Conservation (phyloP, 2,329 filamentous ascomycete species). For the Trichoderma sp. region DNA sequence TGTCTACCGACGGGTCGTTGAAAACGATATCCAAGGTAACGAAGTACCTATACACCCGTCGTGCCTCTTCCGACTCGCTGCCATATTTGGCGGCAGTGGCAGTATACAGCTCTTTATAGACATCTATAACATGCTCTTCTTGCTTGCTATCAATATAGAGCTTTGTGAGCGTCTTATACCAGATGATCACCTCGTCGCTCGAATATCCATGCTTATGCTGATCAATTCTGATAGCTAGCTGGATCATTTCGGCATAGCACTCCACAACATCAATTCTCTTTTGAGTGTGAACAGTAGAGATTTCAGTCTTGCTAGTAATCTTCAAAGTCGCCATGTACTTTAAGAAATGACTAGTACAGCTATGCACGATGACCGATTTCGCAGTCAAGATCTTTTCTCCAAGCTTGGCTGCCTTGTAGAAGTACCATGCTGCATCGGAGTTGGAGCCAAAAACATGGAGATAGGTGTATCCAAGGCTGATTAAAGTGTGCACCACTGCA, state of each 20-base stretch:
- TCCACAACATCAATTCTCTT: neutral
- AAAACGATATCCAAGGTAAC: conserved; percentile 43
- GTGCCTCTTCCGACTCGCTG: conserved; percentile 29
- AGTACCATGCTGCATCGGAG: conserved; percentile 39
- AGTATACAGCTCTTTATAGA: neutral
- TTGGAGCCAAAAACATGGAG: conserved; percentile 33
- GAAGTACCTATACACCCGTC: conserved; percentile 39
- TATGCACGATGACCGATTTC: conserved; percentile 40
- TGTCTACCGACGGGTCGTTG: conserved; percentile 34
- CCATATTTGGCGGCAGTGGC: neutral
- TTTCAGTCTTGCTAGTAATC: neutral
- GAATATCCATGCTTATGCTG: neutral
- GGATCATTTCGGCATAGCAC: conserved; percentile 2
- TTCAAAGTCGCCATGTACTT: neutral
- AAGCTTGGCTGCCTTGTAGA: conserved; percentile 43
- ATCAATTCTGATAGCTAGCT: neutral
- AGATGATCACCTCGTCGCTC: neutral
- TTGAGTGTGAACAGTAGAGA: neutral
- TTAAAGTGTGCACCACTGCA: neutral
- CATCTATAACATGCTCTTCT: neutral
- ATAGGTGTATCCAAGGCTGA: conserved; percentile 44
- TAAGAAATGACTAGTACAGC: conserved; percentile 36
- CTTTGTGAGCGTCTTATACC: neutral
- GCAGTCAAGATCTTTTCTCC: conserved; percentile 41
- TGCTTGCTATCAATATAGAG: neutral